Conservation (phyloP, 1,284 basidiomycete genomes). For the Meripilus lineatus region DNA sequence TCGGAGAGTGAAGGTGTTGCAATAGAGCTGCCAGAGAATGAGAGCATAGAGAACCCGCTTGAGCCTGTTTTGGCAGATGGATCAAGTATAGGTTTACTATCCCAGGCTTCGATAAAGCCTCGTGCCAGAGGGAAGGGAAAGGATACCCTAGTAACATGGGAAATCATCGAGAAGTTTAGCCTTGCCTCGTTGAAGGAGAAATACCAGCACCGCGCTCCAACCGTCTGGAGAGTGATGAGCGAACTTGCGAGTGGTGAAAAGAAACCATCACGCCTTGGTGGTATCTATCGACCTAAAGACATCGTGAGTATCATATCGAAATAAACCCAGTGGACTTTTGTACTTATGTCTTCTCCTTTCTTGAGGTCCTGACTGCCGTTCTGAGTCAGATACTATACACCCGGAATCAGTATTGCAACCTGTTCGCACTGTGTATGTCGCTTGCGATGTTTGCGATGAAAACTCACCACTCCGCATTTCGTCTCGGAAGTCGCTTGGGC, state of each 20-base stretch:
- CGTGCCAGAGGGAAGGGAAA: too few relatives aligned
- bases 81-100: too few relatives aligned
- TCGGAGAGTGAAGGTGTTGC: too few relatives aligned
- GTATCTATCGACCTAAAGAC: constrained; percentile 1
- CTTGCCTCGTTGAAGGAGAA: neutral
- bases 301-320: too few relatives aligned
- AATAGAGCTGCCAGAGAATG: too few relatives aligned
- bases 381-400: constrained; percentile 8
- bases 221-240: neutral
- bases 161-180: constrained; percentile 6
- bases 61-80: too few relatives aligned
- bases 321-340: too few relatives aligned
- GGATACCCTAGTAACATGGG: constrained; percentile 8
- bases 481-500: constrained; percentile 10
- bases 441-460: constrained; percentile 11
- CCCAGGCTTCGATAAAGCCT: too few relatives aligned
- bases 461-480: constrained; percentile 12
- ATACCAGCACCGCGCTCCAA: constrained; percentile 1
- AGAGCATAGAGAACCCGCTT: too few relatives aligned
- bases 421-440: constrained; percentile 7
- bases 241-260: neutral
- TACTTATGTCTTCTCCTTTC: neutral
- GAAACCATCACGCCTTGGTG: neutral
- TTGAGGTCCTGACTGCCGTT: constrained; percentile 6
- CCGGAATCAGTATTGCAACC: constrained; percentile 7